Percentiles rank a stretch among this genome's conserved stretches.
Conservation (phyloP, 2,329 filamentous ascomycete genomes). For the Colletotrichum filicis region DNA sequence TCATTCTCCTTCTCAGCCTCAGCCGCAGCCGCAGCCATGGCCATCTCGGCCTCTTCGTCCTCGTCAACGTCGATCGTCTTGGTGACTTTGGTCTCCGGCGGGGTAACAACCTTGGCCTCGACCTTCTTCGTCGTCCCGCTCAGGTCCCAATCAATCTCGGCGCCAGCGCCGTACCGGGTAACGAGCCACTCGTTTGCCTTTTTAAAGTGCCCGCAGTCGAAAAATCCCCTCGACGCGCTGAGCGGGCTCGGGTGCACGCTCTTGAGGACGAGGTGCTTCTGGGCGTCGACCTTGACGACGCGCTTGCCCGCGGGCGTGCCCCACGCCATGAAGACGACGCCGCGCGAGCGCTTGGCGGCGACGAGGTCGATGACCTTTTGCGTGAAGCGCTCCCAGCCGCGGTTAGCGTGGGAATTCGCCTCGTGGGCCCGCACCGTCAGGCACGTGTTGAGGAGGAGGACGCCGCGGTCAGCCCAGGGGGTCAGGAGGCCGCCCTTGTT, state of each 20-base stretch:
- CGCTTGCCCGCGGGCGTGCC: slow-evolving; percentile 85
- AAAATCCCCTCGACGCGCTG: slow-evolving; percentile 85
- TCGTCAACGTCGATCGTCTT: neutral
- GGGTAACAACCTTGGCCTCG: neutral
- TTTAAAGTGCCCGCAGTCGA: slow-evolving; percentile 84
- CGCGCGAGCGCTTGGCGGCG: slow-evolving; percentile 77
- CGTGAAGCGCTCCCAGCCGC: slow-evolving; percentile 94
- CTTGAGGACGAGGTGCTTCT: slow-evolving; percentile 84
- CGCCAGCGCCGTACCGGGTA: slow-evolving; percentile 80
- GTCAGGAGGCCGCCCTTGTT: slow-evolving; percentile 85
- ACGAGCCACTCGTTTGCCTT: slow-evolving; percentile 88
- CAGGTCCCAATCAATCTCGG: slow-evolving; percentile 86
- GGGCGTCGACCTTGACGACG: slow-evolving; percentile 77
- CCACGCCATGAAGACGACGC: slow-evolving; percentile 97
- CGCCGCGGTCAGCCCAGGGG: slow-evolving; percentile 93
- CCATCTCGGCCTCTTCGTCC: neutral
- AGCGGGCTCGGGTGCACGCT: slow-evolving; percentile 94
- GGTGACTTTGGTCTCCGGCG: slow-evolving; percentile 33
- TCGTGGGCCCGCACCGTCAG: slow-evolving; percentile 92
- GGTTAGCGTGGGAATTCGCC: slow-evolving; percentile 85
- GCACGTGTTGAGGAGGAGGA: slow-evolving; percentile 94
- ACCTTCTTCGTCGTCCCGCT: slow-evolving; percentile 37
- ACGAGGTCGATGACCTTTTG: slow-evolving; percentile 92
- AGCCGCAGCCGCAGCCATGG: slow-evolving; percentile 18
- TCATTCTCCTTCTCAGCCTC: slow-evolving; percentile 40